Evolutionary conservation across 257 asterid species (phyloP).

Genomic region (Ilex asprella): DNA sequence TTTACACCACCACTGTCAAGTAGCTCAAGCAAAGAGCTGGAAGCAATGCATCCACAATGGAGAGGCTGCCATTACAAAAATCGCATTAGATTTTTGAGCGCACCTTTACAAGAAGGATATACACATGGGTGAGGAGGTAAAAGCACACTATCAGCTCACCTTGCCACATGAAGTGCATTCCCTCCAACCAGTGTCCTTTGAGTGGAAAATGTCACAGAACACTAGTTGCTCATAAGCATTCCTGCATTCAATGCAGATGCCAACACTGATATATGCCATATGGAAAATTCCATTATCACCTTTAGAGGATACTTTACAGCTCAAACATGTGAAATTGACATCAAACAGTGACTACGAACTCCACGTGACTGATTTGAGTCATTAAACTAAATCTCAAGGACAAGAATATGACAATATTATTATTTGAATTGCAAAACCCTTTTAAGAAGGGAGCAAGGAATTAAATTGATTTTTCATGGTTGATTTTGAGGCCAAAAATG

Average conservation of each 20-base stretch:
- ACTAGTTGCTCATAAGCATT: conserved; percentile 62
- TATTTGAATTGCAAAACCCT: not conserved
- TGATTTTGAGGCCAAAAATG: no score
- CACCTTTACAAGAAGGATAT: not conserved
- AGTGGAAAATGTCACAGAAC: conserved; percentile 85
- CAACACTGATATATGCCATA: not conserved
- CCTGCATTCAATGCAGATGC: conserved; percentile 35
- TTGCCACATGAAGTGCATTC: conserved; percentile 82
- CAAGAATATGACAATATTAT: not conserved
- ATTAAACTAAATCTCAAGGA: not conserved
- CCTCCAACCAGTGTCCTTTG: conserved; percentile 90
- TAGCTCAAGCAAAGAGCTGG: conserved; percentile 62
- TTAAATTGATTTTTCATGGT: no score
- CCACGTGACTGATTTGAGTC: not conserved
- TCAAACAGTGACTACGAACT: not conserved
- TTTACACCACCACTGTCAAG: conserved; percentile 77
- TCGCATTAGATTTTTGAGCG: conserved; percentile 6
- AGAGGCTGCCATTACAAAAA: conserved; percentile 53
- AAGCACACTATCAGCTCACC: conserved; percentile 29
- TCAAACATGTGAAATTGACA: not conserved
- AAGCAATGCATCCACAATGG: conserved; percentile 96
- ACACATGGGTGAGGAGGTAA: not conserved
- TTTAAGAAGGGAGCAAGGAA: not conserved
- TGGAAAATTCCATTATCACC: not conserved
- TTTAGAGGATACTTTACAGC: not conserved